Evolutionary conservation across 441 rosid genomes (phyloP).

Genomic region (Erodium trifolium): DNA sequence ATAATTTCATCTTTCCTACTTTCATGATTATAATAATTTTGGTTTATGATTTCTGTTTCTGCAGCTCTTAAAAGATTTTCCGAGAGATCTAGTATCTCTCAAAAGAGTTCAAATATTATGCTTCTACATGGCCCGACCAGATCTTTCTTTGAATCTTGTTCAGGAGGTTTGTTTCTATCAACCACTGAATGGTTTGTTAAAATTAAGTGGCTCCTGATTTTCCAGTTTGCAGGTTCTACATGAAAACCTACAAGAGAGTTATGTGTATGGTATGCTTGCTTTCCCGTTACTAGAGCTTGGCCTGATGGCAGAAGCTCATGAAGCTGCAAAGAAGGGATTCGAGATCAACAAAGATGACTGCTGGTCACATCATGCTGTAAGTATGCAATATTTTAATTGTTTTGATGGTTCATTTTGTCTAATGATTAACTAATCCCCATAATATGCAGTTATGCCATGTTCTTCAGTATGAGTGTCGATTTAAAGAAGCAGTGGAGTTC

Average conservation of each 20-base stretch:
- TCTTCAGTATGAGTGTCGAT: constrained; percentile 61
- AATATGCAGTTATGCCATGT: constrained; percentile 72
- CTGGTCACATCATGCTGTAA: constrained; percentile 84
- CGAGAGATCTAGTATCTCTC: constrained; percentile 59
- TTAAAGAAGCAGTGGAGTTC: constrained; percentile 78
- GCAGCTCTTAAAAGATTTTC: constrained; percentile 64
- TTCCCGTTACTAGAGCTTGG: constrained; percentile 80
- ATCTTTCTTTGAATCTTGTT: constrained; percentile 49
- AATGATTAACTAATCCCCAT: constrained; percentile 6
- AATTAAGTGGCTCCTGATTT: not conserved
- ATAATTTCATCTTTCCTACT: constrained; percentile 11
- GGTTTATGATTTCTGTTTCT: constrained; percentile 18
- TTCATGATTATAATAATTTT: constrained; percentile 16
- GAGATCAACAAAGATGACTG: constrained; percentile 62
- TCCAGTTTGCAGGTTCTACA: constrained; percentile 48
- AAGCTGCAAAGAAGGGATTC: constrained; percentile 66
- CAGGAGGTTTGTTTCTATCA: constrained; percentile 43
- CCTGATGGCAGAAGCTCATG: constrained; percentile 63
- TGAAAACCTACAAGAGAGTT: constrained; percentile 51
- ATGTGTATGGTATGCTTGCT: constrained; percentile 73
- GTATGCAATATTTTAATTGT: constrained; percentile 20
- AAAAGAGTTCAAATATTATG: constrained; percentile 67
- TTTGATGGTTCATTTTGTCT: not conserved
- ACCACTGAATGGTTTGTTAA: constrained; percentile 7
- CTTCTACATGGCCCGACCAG: constrained; percentile 72